phyloP scores from a whole-genome alignment of 805 yeast species.

The Wickerhamiella kurtzmanii region DNA sequence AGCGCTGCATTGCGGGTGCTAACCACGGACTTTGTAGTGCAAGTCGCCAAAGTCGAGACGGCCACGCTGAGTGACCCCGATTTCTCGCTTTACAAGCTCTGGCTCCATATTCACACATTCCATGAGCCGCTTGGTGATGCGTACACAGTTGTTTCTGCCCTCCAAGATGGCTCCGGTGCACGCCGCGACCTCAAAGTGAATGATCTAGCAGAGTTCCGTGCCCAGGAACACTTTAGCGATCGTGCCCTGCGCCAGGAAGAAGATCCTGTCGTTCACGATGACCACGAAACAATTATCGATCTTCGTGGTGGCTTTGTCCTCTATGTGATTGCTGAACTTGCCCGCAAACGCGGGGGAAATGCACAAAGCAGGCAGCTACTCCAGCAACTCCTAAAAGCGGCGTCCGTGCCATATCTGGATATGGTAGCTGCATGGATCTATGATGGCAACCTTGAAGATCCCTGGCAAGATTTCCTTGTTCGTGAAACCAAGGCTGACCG shows the following conservation, averaged over 20 bases:
- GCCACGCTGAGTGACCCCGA: slow-evolving; percentile 35
- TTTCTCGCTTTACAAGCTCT: slow-evolving; percentile 49
- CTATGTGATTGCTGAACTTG: slow-evolving; percentile 43
- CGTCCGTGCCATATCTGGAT: slow-evolving; percentile 47
- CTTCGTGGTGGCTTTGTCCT: slow-evolving; percentile 66
- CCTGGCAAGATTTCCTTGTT: slow-evolving; percentile 72
- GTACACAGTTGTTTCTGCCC: slow-evolving; percentile 35
- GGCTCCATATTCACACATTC: slow-evolving; percentile 33
- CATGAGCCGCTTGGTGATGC: slow-evolving; percentile 37
- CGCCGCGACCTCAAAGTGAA: slow-evolving; percentile 2
- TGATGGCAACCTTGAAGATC: slow-evolving; percentile 62
- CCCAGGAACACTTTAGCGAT: slow-evolving; percentile 11
- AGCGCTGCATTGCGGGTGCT: slow-evolving; percentile 44
- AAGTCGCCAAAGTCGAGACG: slow-evolving; percentile 34
- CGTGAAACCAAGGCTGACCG: slow-evolving; percentile 23
- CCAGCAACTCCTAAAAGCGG: slow-evolving; percentile 37
- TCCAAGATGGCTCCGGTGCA: slow-evolving; percentile 8
- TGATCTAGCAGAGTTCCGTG: slow-evolving; percentile 6
- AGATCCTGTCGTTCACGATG: slow-evolving; percentile 30
- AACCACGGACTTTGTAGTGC: slow-evolving; percentile 25
- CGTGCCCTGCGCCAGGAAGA: slow-evolving; percentile 30
- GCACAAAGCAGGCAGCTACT: slow-evolving; percentile 40
- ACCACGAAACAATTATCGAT: slow-evolving; percentile 26
- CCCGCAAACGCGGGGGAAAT: slow-evolving; percentile 55
- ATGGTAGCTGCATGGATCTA: slow-evolving; percentile 74